phyloP scores from a whole-genome alignment of 305 asterid species.

The Fraxinus greggii region DNA sequence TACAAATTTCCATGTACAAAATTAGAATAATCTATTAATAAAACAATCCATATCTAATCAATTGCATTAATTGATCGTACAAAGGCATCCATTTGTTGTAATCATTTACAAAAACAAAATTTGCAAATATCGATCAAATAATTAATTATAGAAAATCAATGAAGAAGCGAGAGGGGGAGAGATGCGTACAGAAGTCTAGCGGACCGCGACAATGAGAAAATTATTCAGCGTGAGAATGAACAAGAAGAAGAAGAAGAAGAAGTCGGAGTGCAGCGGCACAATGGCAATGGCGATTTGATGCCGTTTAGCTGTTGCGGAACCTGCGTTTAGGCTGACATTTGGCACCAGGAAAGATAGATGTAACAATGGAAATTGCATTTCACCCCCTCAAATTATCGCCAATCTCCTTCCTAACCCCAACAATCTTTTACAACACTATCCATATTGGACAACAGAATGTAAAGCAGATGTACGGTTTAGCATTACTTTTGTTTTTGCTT shows the following conservation, averaged over 20 bases:
- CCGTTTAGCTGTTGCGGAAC: conserved; percentile 22
- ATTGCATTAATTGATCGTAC: neutral
- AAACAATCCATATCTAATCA: neutral
- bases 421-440: no score
- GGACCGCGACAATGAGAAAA: neutral
- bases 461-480: no score
- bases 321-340: conserved; percentile 30
- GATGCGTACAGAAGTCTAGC: conserved; percentile 15
- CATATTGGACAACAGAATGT: no score
- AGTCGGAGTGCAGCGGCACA: neutral
- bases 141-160: neutral
- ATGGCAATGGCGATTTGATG: neutral
- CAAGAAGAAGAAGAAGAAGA: neutral
- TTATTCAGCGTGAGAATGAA: conserved; percentile 7
- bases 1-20: neutral
- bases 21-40: neutral
- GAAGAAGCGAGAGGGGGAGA: neutral
- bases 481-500: no score
- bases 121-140: neutral
- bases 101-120: neutral
- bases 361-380: conserved; percentile 12
- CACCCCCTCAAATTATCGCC: neutral
- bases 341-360: conserved; percentile 20
- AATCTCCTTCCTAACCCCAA: neutral
- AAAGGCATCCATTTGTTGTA: neutral